Evolutionary conservation across 2,329 filamentous ascomycete genomes (phyloP).

Genomic region (Penicillium sp.): DNA sequence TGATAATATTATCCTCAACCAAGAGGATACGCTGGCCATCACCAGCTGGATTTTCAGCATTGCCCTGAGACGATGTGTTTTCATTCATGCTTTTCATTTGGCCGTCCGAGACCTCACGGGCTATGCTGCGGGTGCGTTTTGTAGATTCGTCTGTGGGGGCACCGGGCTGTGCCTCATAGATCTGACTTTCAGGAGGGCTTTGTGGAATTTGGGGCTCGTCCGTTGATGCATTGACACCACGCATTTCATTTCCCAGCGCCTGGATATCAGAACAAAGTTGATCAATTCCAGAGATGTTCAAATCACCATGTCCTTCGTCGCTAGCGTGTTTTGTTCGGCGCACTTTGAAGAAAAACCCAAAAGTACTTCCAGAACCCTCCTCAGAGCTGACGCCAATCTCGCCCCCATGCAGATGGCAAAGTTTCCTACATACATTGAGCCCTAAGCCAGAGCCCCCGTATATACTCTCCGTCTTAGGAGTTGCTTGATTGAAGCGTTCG

Average conservation of each 20-base stretch:
- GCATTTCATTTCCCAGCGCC: constrained; percentile 20
- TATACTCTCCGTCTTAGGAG: constrained; percentile 70
- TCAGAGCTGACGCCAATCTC: constrained; percentile 69
- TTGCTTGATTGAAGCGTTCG: constrained; percentile 75
- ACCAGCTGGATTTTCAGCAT: neutral
- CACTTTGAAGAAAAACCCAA: constrained; percentile 59
- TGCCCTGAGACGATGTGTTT: neutral
- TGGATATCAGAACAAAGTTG: constrained; percentile 20
- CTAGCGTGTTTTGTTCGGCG: constrained; percentile 15
- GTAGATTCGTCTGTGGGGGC: constrained; percentile 7
- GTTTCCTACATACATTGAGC: constrained; percentile 72
- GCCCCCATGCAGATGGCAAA: constrained; percentile 79
- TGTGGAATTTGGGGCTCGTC: constrained; percentile 16
- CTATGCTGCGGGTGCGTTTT: constrained; percentile 11
- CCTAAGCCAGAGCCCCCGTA: constrained; percentile 79
- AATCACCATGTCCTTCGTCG: neutral
- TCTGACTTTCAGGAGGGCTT: constrained; percentile 11
- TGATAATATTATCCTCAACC: constrained; percentile 48
- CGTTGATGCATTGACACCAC: constrained; percentile 10
- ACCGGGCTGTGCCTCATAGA: constrained; percentile 11
- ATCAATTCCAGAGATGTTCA: constrained; percentile 10
- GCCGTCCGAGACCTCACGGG: constrained; percentile 2
- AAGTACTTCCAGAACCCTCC: constrained; percentile 56
- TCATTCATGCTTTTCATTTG: neutral
- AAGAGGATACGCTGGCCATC: constrained; percentile 33